These are phyloP conservation scores for Cercis canadensis DNA, from an alignment of 306 rosid species.

Conservation along the genomic window DNA sequence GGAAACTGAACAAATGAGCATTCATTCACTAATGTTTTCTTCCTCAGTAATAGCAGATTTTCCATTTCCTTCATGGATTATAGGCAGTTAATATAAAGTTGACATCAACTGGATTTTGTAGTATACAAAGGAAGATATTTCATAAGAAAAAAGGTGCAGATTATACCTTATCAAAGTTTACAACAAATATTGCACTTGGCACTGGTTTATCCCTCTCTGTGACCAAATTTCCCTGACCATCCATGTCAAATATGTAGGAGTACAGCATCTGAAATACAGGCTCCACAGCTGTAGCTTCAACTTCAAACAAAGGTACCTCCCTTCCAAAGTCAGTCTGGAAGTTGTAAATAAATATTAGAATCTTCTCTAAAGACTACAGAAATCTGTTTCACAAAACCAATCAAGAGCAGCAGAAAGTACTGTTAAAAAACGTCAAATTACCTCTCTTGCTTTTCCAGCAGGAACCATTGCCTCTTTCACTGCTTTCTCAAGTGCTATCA, in stretches of 20 bases:
- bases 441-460: slow-evolving; percentile 93
- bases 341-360: slow-evolving; percentile 37
- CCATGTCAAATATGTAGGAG: slow-evolving; percentile 77
- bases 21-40: slow-evolving; percentile 15
- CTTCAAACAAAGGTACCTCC: slow-evolving; percentile 87
- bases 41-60: slow-evolving; percentile 7
- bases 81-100: slow-evolving; percentile 17
- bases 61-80: slow-evolving; percentile 1
- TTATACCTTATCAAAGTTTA: slow-evolving; percentile 93
- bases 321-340: slow-evolving; percentile 85
- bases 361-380: background rate
- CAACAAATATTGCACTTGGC: slow-evolving; percentile 79
- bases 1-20: slow-evolving; percentile 22
- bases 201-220: slow-evolving; percentile 65
- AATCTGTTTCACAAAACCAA: background rate
- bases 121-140: slow-evolving; percentile 25
- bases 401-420: slow-evolving; percentile 12
- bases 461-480: slow-evolving; percentile 87
- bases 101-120: slow-evolving; percentile 19
- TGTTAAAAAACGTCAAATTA: slow-evolving; percentile 28
- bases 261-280: slow-evolving; percentile 82
- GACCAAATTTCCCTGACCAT: slow-evolving; percentile 51
- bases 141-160: slow-evolving; percentile 18
- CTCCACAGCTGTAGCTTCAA: slow-evolving; percentile 88
- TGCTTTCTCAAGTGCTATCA: slow-evolving; percentile 86